phyloP scores from a whole-genome alignment of 768 basidiomycete genomes.

The Suillus americanus region DNA sequence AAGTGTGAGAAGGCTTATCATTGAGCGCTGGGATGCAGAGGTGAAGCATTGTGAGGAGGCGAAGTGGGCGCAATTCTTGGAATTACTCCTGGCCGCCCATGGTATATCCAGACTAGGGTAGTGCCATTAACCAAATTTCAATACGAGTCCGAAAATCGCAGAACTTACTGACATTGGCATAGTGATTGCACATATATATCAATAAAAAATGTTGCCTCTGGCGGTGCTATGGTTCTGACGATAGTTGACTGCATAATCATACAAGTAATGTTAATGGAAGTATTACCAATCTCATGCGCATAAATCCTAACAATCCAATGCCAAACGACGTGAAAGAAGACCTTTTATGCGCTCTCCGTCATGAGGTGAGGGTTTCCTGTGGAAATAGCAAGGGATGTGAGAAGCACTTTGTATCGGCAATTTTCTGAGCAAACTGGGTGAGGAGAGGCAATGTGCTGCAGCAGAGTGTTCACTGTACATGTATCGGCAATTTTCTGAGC shows the following conservation, averaged over 20 bases:
- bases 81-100: too few species aligned
- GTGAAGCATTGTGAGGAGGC: too few species aligned
- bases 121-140: too few species aligned
- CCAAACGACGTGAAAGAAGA: not conserved
- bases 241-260: slow-evolving; percentile 21
- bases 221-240: slow-evolving; percentile 3
- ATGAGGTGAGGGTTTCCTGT: slow-evolving; percentile 22
- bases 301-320: slow-evolving; percentile 13
- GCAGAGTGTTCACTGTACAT: slow-evolving; percentile 26
- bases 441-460: slow-evolving; percentile 35
- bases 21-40: too few species aligned
- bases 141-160: too few species aligned
- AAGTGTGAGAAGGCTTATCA: too few species aligned
- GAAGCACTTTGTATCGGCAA: slow-evolving; percentile 39
- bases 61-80: too few species aligned
- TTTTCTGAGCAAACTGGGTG: too few species aligned
- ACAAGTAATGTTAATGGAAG: slow-evolving; percentile 14
- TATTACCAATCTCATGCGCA: slow-evolving; percentile 3
- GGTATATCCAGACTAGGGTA: too few species aligned
- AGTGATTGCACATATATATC: slow-evolving; percentile 21
- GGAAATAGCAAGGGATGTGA: slow-evolving; percentile 38
- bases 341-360: not conserved
- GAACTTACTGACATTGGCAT: not conserved
- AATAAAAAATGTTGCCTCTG: slow-evolving; percentile 12
- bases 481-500: slow-evolving; percentile 16